Evolutionary conservation across 305 asterid species (phyloP).

Genomic region (Rubia peregrina): DNA sequence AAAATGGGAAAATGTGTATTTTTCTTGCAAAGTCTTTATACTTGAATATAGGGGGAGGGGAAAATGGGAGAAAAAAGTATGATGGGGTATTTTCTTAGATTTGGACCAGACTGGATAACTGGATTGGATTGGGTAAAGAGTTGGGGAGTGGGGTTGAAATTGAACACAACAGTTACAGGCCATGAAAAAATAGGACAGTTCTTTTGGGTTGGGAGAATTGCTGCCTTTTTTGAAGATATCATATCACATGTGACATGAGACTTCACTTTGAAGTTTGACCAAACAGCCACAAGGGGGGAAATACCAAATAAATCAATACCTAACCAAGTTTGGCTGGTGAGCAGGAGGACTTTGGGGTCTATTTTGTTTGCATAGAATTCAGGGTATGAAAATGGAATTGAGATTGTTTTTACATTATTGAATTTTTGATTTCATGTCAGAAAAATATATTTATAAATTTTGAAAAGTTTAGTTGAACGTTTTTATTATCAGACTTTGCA

Average conservation of each 20-base stretch:
- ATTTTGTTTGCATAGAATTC: too few relatives aligned
- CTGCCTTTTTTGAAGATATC: not conserved
- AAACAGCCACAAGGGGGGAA: not conserved
- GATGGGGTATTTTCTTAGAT: not conserved
- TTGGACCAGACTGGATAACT: conserved; percentile 1
- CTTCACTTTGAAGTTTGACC: not conserved
- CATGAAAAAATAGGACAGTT: conserved; percentile 12
- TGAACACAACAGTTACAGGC: not conserved
- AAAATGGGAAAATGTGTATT: not conserved
- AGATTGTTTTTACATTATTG: too few relatives aligned
- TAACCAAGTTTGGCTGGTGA: not conserved
- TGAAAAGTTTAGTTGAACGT: not conserved
- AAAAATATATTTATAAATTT: too few relatives aligned
- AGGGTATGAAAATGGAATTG: not conserved
- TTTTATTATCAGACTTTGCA: too few relatives aligned
- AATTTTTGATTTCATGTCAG: too few relatives aligned
- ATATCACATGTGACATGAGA: not conserved
- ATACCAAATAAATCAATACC: not conserved
- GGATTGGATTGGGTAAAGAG: not conserved
- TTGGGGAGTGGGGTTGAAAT: conserved; percentile 1
- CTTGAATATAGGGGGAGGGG: not conserved
- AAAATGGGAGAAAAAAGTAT: not conserved
- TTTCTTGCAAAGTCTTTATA: not conserved
- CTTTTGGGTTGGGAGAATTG: not conserved
- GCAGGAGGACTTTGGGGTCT: not conserved